Percentiles rank a stretch among this genome's conserved stretches.
phyloP scores from a whole-genome alignment of 192 early-diverging fungal genomes.

The Martensiomyces pterosporus region DNA sequence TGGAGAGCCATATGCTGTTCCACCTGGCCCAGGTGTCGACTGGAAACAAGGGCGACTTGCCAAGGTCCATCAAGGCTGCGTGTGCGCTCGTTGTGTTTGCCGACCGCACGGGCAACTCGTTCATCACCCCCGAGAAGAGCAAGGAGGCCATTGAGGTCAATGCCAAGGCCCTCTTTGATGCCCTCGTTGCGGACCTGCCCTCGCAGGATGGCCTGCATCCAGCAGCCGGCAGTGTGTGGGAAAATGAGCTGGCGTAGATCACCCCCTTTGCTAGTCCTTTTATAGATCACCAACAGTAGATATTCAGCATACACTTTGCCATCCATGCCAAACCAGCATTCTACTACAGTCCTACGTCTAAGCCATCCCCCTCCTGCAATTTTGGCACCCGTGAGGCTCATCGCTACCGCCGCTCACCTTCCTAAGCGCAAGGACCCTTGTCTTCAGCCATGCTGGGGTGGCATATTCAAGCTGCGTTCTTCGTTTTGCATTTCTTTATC shows the following conservation, averaged over 20 bases:
- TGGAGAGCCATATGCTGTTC: slow-evolving; percentile 84
- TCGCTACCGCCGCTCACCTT: no score
- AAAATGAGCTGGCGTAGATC: slow-evolving; percentile 12
- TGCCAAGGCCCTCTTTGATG: slow-evolving; percentile 18
- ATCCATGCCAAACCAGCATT: no score
- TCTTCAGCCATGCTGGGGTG: slow-evolving; percentile 1
- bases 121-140: slow-evolving; percentile 53
- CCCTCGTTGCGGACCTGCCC: slow-evolving; percentile 17
- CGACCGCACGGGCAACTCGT: slow-evolving; percentile 63
- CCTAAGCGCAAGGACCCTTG: no score
- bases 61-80: slow-evolving; percentile 61
- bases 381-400: no score
- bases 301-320: no score
- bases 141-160: slow-evolving; percentile 1
- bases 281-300: no score
- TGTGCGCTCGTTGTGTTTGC: slow-evolving; percentile 82
- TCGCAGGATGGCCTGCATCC: slow-evolving; percentile 28
- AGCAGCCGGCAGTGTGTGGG: slow-evolving; percentile 31
- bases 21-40: slow-evolving; percentile 67
- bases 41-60: slow-evolving; percentile 5
- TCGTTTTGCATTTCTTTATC: slow-evolving; percentile 1
- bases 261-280: no score
- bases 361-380: no score
- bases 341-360: no score
- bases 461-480: slow-evolving; percentile 3